Evolutionary conservation across 352 stramenopile genomes (phyloP), one percentile per base, ranked within the genome.

Genomic region (Phytophthora kernoviae): DNA sequence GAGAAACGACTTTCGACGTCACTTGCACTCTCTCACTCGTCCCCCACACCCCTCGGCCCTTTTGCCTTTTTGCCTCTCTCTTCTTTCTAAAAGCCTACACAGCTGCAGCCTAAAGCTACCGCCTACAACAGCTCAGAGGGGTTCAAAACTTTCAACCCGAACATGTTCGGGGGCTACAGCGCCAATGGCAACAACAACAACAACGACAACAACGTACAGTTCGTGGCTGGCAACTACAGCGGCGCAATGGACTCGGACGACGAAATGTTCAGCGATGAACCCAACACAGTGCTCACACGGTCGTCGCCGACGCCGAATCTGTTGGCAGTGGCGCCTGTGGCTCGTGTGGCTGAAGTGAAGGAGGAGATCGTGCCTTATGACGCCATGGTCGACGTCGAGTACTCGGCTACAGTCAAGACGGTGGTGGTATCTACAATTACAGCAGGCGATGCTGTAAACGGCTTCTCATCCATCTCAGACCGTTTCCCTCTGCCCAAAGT

Each of bases 401-500:
- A 65, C 39, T 55, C 62, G 12, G 44, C 48, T 2, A 59, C 54
- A 14, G 55, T 70, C 36, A 65, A 70, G 65, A 68, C 36, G 36
- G 60, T 65, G 21, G 24, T 52, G 0, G 61, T 68, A 18, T n/a
- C 56, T 20, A 15, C 56, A 18, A 21, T 27, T 2, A 52, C 41
- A n/a, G 33, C 56, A 12, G 37, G 47, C 15, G 49, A 55, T 33
- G 44, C 56, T 12, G 40, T 52, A 5, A 47, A 70, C 26, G 56
- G 69, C 30, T 92, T 92, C 58, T 80, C 67, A 34, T 89, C 79
- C 33, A 84, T 92, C 45, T 79, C 77, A 1, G 76, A 88, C 39
- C 66, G 65, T 10, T 88, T 79, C 44, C 78, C 75, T 10, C 53
- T 87, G 12, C 75, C 72, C 0, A 75, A 52, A 5, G 75, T 59